phyloP scores from a whole-genome alignment of 2,329 filamentous ascomycete genomes.

The Aspergillus novoparasiticus region DNA sequence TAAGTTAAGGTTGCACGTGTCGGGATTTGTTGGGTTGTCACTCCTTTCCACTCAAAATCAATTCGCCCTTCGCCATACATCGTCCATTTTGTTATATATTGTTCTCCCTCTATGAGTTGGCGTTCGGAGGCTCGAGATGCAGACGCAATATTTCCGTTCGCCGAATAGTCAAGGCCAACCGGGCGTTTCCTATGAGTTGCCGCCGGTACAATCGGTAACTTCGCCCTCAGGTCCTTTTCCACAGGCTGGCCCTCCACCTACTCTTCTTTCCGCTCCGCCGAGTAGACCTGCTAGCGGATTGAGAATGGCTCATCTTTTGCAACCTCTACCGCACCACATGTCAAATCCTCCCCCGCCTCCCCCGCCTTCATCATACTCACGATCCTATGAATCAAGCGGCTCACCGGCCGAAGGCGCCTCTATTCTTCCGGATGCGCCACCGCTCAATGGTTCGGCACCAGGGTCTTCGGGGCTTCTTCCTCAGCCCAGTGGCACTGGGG shows the following conservation, averaged over 20 bases:
- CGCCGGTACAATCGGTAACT: constrained; percentile 40
- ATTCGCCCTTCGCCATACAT: background rate
- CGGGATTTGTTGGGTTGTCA: constrained; percentile 3
- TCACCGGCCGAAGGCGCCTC: constrained; percentile 42
- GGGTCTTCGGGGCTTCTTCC: constrained; percentile 34
- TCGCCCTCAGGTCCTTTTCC: constrained; percentile 34
- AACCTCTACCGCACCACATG: constrained; percentile 36
- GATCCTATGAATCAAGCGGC: constrained; percentile 43
- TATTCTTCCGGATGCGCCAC: constrained; percentile 37
- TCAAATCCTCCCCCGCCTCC: constrained; percentile 26
- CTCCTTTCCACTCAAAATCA: constrained; percentile 5
- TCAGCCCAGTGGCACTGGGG: constrained; percentile 48
- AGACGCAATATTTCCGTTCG: constrained; percentile 36
- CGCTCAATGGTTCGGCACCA: constrained; percentile 44
- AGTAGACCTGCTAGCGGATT: constrained; percentile 43
- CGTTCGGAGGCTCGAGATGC: constrained; percentile 30
- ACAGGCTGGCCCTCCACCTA: constrained; percentile 25
- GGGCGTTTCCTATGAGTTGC: constrained; percentile 34
- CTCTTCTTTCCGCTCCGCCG: constrained; percentile 40
- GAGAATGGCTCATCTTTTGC: constrained; percentile 45
- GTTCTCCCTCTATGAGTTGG: constrained; percentile 22
- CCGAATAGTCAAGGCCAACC: constrained; percentile 27
- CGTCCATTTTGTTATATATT: background rate
- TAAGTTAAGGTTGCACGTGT: constrained; percentile 5
- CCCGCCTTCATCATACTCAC: constrained; percentile 34